Conservation (phyloP, 805 yeast species). For the Groenewaldozyma tartarivorans region DNA sequence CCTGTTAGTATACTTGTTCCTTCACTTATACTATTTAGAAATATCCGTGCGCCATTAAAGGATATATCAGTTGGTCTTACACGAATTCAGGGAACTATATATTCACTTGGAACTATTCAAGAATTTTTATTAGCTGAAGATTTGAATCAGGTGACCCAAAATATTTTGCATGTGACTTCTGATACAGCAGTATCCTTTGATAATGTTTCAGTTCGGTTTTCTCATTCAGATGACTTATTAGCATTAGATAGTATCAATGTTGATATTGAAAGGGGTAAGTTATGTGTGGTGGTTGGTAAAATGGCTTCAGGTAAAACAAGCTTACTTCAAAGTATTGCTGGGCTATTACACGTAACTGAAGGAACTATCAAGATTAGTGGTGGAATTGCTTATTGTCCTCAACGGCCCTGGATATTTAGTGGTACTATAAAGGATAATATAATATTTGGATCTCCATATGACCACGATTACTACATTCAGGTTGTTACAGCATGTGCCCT, state of each 20-base stretch:
- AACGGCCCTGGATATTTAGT: constrained; percentile 85
- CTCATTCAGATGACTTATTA: no score
- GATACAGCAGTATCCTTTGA: no score
- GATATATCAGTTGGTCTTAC: constrained; percentile 40
- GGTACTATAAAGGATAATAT: constrained; percentile 82
- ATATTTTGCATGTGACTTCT: no score
- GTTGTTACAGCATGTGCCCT: constrained; percentile 89
- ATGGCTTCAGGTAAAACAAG: constrained; percentile 84
- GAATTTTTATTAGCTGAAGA: constrained; percentile 36
- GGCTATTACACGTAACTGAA: constrained; percentile 61
- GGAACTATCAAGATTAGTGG: constrained; percentile 61
- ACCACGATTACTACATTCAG: constrained; percentile 64
- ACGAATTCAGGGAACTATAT: constrained; percentile 18
- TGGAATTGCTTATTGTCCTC: constrained; percentile 70
- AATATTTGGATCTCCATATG: constrained; percentile 75
- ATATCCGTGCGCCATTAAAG: constrained; percentile 38
- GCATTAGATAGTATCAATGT: constrained; percentile 35
- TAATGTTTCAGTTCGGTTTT: no score
- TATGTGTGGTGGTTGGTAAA: constrained; percentile 60
- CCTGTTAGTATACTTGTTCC: constrained; percentile 79
- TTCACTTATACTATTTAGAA: constrained; percentile 40
- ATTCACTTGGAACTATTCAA: constrained; percentile 35
- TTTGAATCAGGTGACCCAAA: no score
- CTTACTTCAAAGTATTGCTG: constrained; percentile 59
- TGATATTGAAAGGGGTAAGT: constrained; percentile 46